Conservation (phyloP, 2,329 filamentous ascomycete genomes). For the Fusarium sp. region DNA sequence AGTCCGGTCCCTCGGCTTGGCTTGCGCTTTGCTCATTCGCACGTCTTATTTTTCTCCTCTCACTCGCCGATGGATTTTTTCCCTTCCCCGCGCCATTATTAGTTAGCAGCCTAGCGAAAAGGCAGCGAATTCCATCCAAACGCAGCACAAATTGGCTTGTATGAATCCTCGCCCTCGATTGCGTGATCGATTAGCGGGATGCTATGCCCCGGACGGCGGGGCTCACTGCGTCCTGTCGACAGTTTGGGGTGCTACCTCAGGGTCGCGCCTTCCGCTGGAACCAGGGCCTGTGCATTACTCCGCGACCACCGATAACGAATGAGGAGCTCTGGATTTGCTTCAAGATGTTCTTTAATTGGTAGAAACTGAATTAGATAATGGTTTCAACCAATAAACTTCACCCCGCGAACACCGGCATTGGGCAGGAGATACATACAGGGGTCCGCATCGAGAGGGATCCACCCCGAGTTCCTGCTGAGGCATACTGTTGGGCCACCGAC, state of each 20-base stretch:
- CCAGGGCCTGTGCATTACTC: conserved; percentile 36
- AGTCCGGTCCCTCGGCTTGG: conserved; percentile 39
- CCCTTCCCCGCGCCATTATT: conserved; percentile 46
- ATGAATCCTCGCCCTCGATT: conserved; percentile 48
- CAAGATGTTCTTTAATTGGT: conserved; percentile 29
- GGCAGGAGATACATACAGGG: conserved; percentile 29
- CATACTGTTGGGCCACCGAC: conserved; percentile 46
- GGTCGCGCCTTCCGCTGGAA: conserved; percentile 37
- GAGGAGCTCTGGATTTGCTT: conserved; percentile 42
- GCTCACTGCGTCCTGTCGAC: conserved; percentile 33
- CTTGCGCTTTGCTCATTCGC: conserved; percentile 38
- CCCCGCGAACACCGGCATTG: conserved; percentile 33
- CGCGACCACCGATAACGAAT: conserved; percentile 46
- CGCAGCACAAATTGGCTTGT: conserved; percentile 41
- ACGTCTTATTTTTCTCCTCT: conserved; percentile 39
- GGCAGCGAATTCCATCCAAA: conserved; percentile 36
- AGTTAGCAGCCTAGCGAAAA: conserved; percentile 11
- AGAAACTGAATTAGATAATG: not conserved
- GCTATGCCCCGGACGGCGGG: conserved; percentile 48
- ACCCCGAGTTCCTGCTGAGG: conserved; percentile 49
- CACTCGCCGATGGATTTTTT: conserved; percentile 44
- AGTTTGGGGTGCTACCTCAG: conserved; percentile 38
- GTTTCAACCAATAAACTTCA: conserved; percentile 30
- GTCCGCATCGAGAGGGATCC: conserved; percentile 27
- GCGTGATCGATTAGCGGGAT: conserved; percentile 50